phyloP scores from a whole-genome alignment of 1,284 basidiomycete genomes.

The Malassezia pachydermatis region DNA sequence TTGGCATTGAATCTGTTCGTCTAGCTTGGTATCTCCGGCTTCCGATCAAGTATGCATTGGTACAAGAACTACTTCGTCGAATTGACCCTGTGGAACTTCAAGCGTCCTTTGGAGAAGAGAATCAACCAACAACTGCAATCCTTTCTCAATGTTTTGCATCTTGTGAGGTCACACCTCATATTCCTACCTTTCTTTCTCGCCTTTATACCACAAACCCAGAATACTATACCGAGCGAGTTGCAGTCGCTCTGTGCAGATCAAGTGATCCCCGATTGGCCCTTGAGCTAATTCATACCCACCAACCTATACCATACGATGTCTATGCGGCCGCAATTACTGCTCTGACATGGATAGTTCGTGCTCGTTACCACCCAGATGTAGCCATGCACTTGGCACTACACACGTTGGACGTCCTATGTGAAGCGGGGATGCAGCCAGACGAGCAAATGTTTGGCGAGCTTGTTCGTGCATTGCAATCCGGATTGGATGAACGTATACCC shows the following conservation, averaged over 20 bases:
- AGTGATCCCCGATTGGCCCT: slow-evolving; percentile 5
- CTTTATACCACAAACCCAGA: not conserved
- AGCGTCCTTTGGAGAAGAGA: too few species aligned
- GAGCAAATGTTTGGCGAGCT: slow-evolving; percentile 18
- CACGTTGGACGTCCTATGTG: not conserved
- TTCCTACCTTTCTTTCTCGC: not conserved
- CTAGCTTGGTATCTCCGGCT: not conserved
- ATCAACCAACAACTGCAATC: not conserved
- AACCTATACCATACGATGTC: slow-evolving; percentile 8
- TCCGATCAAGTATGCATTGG: slow-evolving; percentile 1
- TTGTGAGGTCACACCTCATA: not conserved
- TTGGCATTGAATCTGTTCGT: slow-evolving; percentile 1
- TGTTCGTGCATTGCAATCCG: slow-evolving; percentile 5
- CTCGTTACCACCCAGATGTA: not conserved
- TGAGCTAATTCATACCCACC: not conserved
- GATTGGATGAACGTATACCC: not conserved
- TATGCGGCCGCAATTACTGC: slow-evolving; percentile 13
- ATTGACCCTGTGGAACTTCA: not conserved
- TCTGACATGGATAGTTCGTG: slow-evolving; percentile 10
- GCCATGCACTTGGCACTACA: slow-evolving; percentile 2
- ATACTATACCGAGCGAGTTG: slow-evolving; percentile 8
- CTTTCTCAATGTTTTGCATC: not conserved
- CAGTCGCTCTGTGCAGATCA: slow-evolving; percentile 4
- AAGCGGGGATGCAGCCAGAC: slow-evolving; percentile 2
- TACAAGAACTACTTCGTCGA: not conserved